A percentile compares a stretch with the other conserved stretches of the same genome.
These are phyloP conservation scores for Plasmopara viticola DNA, from an alignment of 352 stramenopile genomes.

Conservation along the genomic window DNA sequence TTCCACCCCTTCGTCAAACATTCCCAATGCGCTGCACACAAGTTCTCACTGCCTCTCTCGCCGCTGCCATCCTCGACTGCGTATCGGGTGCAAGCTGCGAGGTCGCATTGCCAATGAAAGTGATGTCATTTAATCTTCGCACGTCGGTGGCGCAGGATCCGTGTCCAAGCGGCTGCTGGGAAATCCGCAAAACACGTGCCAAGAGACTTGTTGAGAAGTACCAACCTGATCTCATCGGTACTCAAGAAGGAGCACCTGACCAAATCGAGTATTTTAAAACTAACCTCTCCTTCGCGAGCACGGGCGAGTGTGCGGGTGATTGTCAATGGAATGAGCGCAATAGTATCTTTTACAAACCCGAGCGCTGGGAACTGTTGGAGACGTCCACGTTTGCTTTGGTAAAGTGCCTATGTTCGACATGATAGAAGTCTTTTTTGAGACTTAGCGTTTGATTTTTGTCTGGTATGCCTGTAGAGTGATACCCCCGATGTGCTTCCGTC, in stretches of 20 bases:
- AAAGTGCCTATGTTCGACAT: conserved; percentile 5
- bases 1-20: neutral
- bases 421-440: neutral
- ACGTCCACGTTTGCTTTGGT: conserved; percentile 55
- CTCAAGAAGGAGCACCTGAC: conserved; percentile 48
- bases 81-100: conserved; percentile 6
- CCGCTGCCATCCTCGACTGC: neutral
- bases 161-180: conserved; percentile 62
- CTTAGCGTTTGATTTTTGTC: too few relatives aligned
- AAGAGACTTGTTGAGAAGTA: conserved; percentile 38
- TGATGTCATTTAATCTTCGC: conserved; percentile 73
- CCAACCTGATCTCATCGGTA: conserved; percentile 58
- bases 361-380: conserved; percentile 36
- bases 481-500: conserved; percentile 44
- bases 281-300: conserved; percentile 32
- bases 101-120: conserved; percentile 23
- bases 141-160: conserved; percentile 56
- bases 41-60: conserved; percentile 1
- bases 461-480: conserved; percentile 35
- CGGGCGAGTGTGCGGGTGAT: conserved; percentile 52
- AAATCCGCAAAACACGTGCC: conserved; percentile 35
- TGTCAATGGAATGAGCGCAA: conserved; percentile 59
- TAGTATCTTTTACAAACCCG: conserved; percentile 56
- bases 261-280: conserved; percentile 48
- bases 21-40: conserved; percentile 9